Percentiles rank a stretch among this genome's conserved stretches.
phyloP scores from a whole-genome alignment of 192 early-diverging fungal genomes.

The Chytriomyces sp. region DNA sequence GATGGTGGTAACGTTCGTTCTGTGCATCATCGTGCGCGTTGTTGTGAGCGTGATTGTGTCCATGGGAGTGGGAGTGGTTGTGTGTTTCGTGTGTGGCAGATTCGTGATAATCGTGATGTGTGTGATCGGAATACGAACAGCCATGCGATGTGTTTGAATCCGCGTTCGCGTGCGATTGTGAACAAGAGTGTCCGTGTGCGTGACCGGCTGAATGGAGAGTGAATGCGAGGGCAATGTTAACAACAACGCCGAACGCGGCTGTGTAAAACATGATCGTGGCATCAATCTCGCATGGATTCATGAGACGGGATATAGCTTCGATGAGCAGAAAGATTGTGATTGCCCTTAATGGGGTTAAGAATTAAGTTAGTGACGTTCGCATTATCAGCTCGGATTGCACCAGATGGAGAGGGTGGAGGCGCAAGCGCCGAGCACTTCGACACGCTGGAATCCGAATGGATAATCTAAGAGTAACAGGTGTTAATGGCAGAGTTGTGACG shows the following conservation, averaged over 20 bases:
- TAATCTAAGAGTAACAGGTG: slow-evolving; percentile 18
- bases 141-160: slow-evolving; percentile 11
- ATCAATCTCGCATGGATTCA: slow-evolving; percentile 6
- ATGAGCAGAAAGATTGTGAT: slow-evolving; percentile 67
- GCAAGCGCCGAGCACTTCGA: slow-evolving; percentile 79
- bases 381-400: slow-evolving; percentile 30
- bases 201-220: slow-evolving; percentile 42
- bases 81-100: not conserved
- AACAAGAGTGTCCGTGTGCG: slow-evolving; percentile 16
- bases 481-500: not conserved
- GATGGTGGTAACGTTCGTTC: slow-evolving; percentile 13
- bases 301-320: slow-evolving; percentile 71
- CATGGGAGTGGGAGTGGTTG: slow-evolving; percentile 36
- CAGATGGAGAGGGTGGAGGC: slow-evolving; percentile 79
- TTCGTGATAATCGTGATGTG: slow-evolving; percentile 18
- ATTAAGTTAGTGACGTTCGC: not conserved
- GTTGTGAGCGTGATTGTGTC: slow-evolving; percentile 28
- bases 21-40: slow-evolving; percentile 36
- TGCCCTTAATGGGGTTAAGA: not conserved
- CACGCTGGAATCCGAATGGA: slow-evolving; percentile 76
- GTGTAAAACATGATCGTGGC: slow-evolving; percentile 48
- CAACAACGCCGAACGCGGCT: slow-evolving; percentile 70
- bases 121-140: slow-evolving; percentile 17
- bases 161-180: not conserved
- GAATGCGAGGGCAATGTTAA: slow-evolving; percentile 70